A percentile compares a stretch with the other conserved stretches of the same genome.
Conservation (phyloP, 1,139 yeast genomes). For the Hyphopichia burtonii region DNA sequence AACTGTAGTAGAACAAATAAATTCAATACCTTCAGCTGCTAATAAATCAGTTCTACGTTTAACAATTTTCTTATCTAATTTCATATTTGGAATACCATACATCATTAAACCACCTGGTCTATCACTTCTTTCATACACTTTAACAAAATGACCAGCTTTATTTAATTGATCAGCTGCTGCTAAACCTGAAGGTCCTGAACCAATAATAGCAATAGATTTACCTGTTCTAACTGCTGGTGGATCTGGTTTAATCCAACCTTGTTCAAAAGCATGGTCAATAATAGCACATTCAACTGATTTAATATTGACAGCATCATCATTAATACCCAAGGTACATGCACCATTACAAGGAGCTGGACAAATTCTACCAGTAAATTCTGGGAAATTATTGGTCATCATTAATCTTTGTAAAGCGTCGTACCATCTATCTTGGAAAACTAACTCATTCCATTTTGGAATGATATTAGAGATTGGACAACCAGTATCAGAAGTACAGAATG, state of each 20-base stretch:
- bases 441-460: constrained; percentile 97
- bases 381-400: constrained; percentile 96
- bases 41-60: constrained; percentile 90
- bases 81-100: constrained; percentile 99
- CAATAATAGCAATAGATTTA: constrained; percentile 79
- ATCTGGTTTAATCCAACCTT: constrained; percentile 91
- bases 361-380: constrained; percentile 96
- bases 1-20: constrained; percentile 72
- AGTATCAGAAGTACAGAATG: constrained; percentile 96
- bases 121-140: constrained; percentile 91
- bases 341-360: constrained; percentile 99
- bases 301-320: constrained; percentile 94
- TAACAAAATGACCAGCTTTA: constrained; percentile 90
- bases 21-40: constrained; percentile 86
- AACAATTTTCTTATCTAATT: constrained; percentile 88
- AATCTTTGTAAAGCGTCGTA: constrained; percentile 88
- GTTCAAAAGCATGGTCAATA: constrained; percentile 92
- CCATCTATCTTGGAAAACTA: constrained; percentile 95
- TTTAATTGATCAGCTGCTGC: constrained; percentile 96
- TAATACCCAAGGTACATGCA: constrained; percentile 93
- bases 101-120: constrained; percentile 95
- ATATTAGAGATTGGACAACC: constrained; percentile 98
- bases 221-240: constrained; percentile 85
- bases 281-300: constrained; percentile 95
- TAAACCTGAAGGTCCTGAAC: constrained; percentile 97